These are phyloP conservation scores for Gryganskiella cystojenkinii DNA, from an alignment of 192 early-diverging fungal genomes.

Conservation along the genomic window DNA sequence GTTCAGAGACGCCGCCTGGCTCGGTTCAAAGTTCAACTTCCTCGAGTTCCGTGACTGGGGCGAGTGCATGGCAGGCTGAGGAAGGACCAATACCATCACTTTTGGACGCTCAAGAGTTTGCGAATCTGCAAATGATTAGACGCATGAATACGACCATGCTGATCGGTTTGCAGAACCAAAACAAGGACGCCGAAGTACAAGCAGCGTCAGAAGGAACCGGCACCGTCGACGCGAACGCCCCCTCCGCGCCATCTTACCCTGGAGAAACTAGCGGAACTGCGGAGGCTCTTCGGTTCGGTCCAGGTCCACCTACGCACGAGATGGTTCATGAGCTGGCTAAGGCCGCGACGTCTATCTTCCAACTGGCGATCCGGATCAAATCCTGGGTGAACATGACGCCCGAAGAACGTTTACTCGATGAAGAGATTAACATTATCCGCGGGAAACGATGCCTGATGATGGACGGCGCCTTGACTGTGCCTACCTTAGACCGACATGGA, in stretches of 20 bases:
- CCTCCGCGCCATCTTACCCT: neutral
- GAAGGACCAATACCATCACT: neutral
- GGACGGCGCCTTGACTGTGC: conserved; percentile 25
- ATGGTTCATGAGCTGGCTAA: conserved; percentile 44
- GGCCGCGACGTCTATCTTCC: conserved; percentile 38
- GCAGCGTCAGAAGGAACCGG: neutral
- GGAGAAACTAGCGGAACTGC: neutral
- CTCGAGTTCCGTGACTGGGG: too few species aligned
- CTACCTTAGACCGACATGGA: conserved; percentile 33
- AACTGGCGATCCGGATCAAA: conserved; percentile 43
- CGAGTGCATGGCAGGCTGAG: too few species aligned
- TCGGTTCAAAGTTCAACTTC: too few species aligned
- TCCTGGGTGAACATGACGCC: conserved; percentile 44
- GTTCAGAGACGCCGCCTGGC: too few species aligned
- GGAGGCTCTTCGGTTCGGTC: conserved; percentile 1
- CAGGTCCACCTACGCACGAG: conserved; percentile 22
- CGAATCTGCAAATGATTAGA: conserved; percentile 40
- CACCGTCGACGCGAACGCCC: neutral
- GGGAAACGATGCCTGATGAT: conserved; percentile 44
- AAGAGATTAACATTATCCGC: conserved; percentile 40
- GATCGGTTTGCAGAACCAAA: conserved; percentile 23
- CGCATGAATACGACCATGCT: conserved; percentile 48
- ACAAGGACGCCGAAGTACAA: neutral
- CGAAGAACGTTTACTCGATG: conserved; percentile 30
- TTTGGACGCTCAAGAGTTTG: conserved; percentile 19